Base-by-base conservation (phyloP, 2,329 filamentous ascomycete genomes). In the Graphiopsis chlorocephala region DNA sequence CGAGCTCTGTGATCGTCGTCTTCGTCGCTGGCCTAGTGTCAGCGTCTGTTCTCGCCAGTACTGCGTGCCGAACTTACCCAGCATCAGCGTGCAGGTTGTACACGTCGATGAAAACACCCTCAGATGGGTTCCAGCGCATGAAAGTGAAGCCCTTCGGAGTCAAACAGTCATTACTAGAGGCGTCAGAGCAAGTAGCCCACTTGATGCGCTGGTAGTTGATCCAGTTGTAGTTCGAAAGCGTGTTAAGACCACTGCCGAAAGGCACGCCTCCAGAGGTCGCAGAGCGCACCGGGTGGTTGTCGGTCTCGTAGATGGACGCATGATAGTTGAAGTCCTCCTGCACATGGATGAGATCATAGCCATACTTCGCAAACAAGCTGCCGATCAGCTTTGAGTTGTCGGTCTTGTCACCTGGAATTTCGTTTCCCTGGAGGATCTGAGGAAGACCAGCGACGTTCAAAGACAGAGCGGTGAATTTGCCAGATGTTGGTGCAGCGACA, bases 271-370 rank as follows among this genome's bases (percentile, higher is more conserved):
- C 88, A 5, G 86, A 87, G 2, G 87, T 90, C 0, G 86, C 74
- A 1, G 88, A 90, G 62, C 88, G 82, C 74, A 84, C 83, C 3
- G 85, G 79, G 70, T 88, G 86, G 50, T 79, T 81, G 73, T 88
- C 85, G 15, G 84, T 85, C 11, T 78, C 79, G 75, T 90, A 90
- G 68, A 90, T 82, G 64, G 82, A 80, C 10, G 85, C 83, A 69
- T 90, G 87, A 75, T 86, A 90, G 76, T 88, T 88, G 80, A 90
- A 90, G 73, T 90, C 67, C 86, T 79, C 90, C 73, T 90, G 88
- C 15, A 88, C 78, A 68, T 90, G 82, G 72, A 90, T 86, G 29
- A 90, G 76, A 68, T 88, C 85, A 75, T 85, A 88, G 64, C 77
- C 81, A 65, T 87, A 84, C 71, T 84, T 68, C 5, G 83, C 78